These are phyloP conservation scores for Fusarium globosum DNA, from an alignment of 2,329 filamentous ascomycete species.

Conservation along the genomic window DNA sequence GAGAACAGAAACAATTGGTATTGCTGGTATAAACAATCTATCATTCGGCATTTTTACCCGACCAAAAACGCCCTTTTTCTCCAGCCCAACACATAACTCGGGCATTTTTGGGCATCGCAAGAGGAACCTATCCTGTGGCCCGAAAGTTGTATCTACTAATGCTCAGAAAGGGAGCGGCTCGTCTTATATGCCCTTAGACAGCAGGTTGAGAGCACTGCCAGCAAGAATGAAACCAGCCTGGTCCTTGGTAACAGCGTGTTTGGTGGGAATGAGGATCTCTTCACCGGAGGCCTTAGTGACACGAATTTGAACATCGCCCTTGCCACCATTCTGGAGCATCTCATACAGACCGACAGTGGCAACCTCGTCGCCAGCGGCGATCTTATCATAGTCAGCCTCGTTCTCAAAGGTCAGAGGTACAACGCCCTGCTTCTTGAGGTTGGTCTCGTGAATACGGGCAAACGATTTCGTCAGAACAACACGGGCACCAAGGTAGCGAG, in stretches of 20 bases:
- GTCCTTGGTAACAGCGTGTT: slow-evolving; percentile 88
- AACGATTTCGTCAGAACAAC: slow-evolving; percentile 89
- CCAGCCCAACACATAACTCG: slow-evolving; percentile 23
- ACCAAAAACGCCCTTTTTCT: slow-evolving; percentile 42
- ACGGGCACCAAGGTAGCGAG: slow-evolving; percentile 87
- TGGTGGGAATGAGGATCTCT: slow-evolving; percentile 77
- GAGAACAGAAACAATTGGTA: slow-evolving; percentile 39
- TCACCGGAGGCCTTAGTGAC: slow-evolving; percentile 73
- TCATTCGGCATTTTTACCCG: slow-evolving; percentile 42
- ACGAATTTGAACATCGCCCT: slow-evolving; percentile 77
- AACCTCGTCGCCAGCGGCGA: slow-evolving; percentile 86
- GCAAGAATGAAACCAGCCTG: slow-evolving; percentile 94
- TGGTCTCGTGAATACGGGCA: slow-evolving; percentile 93
- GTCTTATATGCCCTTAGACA: slow-evolving; percentile 70
- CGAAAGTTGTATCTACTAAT: neutral
- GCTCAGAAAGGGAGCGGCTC: neutral
- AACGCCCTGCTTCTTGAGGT: slow-evolving; percentile 96
- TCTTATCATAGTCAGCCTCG: slow-evolving; percentile 86
- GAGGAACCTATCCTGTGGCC: neutral
- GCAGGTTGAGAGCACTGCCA: slow-evolving; percentile 90
- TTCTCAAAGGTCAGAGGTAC: slow-evolving; percentile 92
- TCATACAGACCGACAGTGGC: slow-evolving; percentile 85
- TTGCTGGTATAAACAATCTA: slow-evolving; percentile 44
- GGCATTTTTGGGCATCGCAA: slow-evolving; percentile 16
- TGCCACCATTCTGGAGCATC: slow-evolving; percentile 80